Conservation (phyloP, 2,329 filamentous ascomycete species). For the Arthroderma sp. region DNA sequence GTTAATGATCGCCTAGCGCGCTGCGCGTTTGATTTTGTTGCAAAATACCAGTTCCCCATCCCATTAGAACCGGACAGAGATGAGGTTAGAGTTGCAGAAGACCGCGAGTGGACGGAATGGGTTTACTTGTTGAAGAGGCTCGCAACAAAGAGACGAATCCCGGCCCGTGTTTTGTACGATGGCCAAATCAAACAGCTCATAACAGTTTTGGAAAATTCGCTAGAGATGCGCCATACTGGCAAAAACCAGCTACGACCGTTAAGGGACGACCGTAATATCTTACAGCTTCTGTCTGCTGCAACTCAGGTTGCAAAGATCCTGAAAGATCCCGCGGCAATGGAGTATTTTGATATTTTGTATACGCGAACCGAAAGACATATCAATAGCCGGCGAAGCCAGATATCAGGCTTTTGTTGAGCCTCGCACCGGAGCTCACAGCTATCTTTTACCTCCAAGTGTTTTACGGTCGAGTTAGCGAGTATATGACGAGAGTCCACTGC, state of each 20-base stretch:
- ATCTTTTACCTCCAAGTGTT: too few species aligned
- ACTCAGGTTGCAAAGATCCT: conserved; percentile 80
- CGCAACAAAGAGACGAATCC: conserved; percentile 74
- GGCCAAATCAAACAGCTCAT: conserved; percentile 86
- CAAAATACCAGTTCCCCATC: conserved; percentile 82
- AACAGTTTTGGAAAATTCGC: conserved; percentile 73
- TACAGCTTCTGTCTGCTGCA: conserved; percentile 75
- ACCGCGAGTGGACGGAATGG: conserved; percentile 86
- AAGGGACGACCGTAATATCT: conserved; percentile 78
- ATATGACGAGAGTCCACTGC: too few species aligned
- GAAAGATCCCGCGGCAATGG: conserved; percentile 72
- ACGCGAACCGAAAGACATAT: conserved; percentile 69
- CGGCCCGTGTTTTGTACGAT: conserved; percentile 71
- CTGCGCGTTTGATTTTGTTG: conserved; percentile 81
- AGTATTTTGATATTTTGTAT: conserved; percentile 69
- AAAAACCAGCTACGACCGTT: conserved; percentile 71
- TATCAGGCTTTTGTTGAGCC: conserved; percentile 19
- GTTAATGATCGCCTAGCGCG: conserved; percentile 76
- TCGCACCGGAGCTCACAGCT: too few species aligned
- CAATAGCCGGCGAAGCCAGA: conserved; percentile 44
- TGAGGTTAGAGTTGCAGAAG: conserved; percentile 58
- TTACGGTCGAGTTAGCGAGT: too few species aligned
- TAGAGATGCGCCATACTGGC: conserved; percentile 76
- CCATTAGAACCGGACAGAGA: conserved; percentile 72
- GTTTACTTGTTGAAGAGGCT: conserved; percentile 75